Evolutionary conservation across 139 green algal species (phyloP), one percentile per base, ranked within the genome.

Genomic region (Pleodorina starrii): DNA sequence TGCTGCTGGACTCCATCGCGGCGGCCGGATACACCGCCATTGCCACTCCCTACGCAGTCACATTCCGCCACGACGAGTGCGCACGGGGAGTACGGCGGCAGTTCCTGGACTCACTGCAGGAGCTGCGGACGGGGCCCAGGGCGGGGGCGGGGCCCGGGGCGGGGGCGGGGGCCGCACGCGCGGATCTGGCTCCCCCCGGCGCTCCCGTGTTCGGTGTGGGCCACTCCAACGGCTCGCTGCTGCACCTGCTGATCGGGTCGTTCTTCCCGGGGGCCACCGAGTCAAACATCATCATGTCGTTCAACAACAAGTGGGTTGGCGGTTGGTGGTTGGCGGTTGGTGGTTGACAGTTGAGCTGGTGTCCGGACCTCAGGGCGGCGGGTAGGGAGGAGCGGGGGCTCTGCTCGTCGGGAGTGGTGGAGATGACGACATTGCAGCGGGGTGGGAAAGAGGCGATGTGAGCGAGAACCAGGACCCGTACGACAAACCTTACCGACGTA

Each of bases 251-350:
- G 14, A 94, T 95, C 16, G 93, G 93, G 16, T 44, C 36, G 71
- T 72, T 35, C 40, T 71, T 54, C 48, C 74, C 51, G 5, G 79
- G 71, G 14, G 54, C 63, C 46, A 74, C 66, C 25, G 82, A 80
- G 16, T 57, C 90, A 21, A 95, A 96, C 66, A 91, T 94, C 21
- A 38, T 96, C 40, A 94, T 97, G 42, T 94, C 89, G 40, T 96
- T 90, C 90, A 97, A 97, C 90, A 97, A 97, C 91, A 95, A 95
- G 93, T 94, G 86, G 78, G 91, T 66, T 66, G n/a, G n/a, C 66
- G 27, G 42, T 81, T 38, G 29, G 29, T 43, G n/a, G 2, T 74
- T 60, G 51, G 14, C 51, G 51, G 14, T 60, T 60, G 14, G 51
- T 17, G 51, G 51, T 60, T 78, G 25, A 23, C 46, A 35, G 29